Base-by-base conservation (phyloP, 371 early-diverging fungal species). In the Capillidium heterosporum region DNA sequence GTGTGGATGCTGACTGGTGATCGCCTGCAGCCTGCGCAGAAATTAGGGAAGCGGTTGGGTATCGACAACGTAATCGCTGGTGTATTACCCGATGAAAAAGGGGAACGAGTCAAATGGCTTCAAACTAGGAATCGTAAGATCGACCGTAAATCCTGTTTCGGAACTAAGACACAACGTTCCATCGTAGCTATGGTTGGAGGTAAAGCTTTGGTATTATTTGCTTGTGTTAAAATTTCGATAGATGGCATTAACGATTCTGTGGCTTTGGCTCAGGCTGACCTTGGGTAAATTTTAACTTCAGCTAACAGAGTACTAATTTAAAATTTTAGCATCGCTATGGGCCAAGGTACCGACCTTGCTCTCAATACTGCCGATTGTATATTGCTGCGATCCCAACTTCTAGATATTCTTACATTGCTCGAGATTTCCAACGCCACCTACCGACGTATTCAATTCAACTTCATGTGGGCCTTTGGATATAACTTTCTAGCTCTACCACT, bases 241-340 rank as follows among this genome's bases (percentile, higher is more conserved):
- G 92, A 92, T 67, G 93, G 93, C 10, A 90, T 89, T 63, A 95
- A 92, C 63, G 93, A 91, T 68, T 81, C 89, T 0, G 81, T 85
- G 31, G 92, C 95, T 0, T 66, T 95, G 8, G 86, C 84, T n/a
- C 81, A 79, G 61, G 83, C 91, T 1, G 86, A 89, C 65, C 78
- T 91, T 17, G 91, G 35, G 35, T 35, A 35, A 35, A 13, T 35
- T 35, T 7, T 35, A 7, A 7, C 35, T 13, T 7, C 35, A 7
- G 4, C 35, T 7, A 35, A 35, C 35, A n/a, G n/a, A n/a, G n/a
- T n/a, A n/a, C n/a, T n/a, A n/a, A n/a, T n/a, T n/a, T 35, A 35
- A 7, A 7, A 7, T 35, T 7, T 35, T 35, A 35, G 95, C 23
- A 68, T 75, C 44, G 71, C 91, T 21, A 74, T 91, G 15, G 83